A percentile compares a stretch with the other conserved stretches of the same genome.
phyloP scores from a whole-genome alignment of 768 basidiomycete species.

The Termitomyces sp. region DNA sequence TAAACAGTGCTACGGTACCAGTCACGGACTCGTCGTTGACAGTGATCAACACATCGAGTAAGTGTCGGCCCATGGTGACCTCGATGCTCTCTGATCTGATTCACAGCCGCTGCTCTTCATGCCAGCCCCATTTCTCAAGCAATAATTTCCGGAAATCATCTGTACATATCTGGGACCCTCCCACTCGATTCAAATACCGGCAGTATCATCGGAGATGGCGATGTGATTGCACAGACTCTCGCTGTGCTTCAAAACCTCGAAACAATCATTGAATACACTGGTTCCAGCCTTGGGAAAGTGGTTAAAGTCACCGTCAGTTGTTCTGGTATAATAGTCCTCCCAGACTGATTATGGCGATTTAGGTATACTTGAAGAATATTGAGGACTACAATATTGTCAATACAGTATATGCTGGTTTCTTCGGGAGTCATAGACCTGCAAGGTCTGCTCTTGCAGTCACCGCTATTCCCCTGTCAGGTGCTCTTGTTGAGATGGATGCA shows the following conservation, averaged over 20 bases:
- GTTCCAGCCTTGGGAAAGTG: slow-evolving; percentile 9
- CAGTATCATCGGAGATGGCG: slow-evolving; percentile 2
- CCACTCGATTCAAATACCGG: slow-evolving; percentile 7
- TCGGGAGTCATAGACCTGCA: slow-evolving; percentile 4
- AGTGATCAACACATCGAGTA: background rate
- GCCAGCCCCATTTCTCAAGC: slow-evolving; percentile 11
- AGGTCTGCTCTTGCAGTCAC: background rate
- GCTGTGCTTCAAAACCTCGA: slow-evolving; percentile 5
- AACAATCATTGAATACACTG: slow-evolving; percentile 2
- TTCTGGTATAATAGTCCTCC: background rate
- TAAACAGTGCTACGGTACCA: background rate
- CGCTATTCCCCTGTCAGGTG: background rate
- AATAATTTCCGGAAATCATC: slow-evolving; percentile 7
- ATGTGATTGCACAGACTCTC: slow-evolving; percentile 5
- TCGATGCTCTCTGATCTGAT: too few relatives aligned
- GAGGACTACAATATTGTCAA: slow-evolving; percentile 6
- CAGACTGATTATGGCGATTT: background rate
- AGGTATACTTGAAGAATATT: slow-evolving; percentile 10
- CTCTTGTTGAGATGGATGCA: slow-evolving; percentile 4
- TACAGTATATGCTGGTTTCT: slow-evolving; percentile 5
- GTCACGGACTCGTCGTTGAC: background rate
- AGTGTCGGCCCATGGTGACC: background rate
- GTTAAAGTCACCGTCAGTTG: slow-evolving; percentile 9
- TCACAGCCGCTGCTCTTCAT: slow-evolving; percentile 5
- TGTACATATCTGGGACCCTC: slow-evolving; percentile 11